A percentile compares a stretch with the other conserved stretches of the same genome.
These are phyloP conservation scores for Podosphaera xanthii DNA, from an alignment of 2,329 filamentous ascomycete genomes.

Conservation along the genomic window DNA sequence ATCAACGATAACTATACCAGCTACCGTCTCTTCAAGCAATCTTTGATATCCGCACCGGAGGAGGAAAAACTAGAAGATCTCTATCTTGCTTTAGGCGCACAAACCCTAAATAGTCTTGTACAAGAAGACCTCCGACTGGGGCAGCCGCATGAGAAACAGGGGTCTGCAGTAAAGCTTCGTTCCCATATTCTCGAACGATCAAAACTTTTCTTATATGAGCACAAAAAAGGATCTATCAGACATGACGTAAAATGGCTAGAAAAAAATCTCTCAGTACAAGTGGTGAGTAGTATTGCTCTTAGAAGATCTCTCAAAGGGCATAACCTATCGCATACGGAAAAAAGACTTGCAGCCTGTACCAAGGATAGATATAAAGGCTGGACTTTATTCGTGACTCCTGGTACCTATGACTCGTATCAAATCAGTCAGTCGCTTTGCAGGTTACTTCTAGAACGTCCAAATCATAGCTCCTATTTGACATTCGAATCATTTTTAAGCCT, in stretches of 20 bases:
- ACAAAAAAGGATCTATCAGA: conserved; percentile 47
- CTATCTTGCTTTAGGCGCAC: conserved; percentile 60
- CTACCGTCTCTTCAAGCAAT: conserved; percentile 70
- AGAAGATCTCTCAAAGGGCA: conserved; percentile 53
- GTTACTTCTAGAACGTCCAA: conserved; percentile 58
- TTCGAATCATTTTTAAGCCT: conserved; percentile 79
- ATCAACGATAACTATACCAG: conserved; percentile 73
- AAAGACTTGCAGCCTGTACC: conserved; percentile 49
- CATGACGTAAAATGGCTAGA: conserved; percentile 83
- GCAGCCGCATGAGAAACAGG: conserved; percentile 39
- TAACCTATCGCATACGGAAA: conserved; percentile 46
- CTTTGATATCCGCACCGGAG: conserved; percentile 67
- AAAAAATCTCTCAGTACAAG: conserved; percentile 54
- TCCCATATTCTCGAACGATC: conserved; percentile 72
- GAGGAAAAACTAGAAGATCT: conserved; percentile 73
- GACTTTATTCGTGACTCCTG: conserved; percentile 48
- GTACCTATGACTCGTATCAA: conserved; percentile 66
- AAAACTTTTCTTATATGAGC: conserved; percentile 71
- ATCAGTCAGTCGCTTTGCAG: conserved; percentile 72
- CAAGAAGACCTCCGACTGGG: conserved; percentile 50
- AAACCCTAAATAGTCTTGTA: conserved; percentile 52
- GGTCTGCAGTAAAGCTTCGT: conserved; percentile 42
- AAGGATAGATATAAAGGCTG: conserved; percentile 29
- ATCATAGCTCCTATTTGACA: conserved; percentile 71
- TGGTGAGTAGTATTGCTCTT: conserved; percentile 57